Base-by-base conservation (phyloP, 2,329 filamentous ascomycete genomes). In the Tolypocladium nubicola region DNA sequence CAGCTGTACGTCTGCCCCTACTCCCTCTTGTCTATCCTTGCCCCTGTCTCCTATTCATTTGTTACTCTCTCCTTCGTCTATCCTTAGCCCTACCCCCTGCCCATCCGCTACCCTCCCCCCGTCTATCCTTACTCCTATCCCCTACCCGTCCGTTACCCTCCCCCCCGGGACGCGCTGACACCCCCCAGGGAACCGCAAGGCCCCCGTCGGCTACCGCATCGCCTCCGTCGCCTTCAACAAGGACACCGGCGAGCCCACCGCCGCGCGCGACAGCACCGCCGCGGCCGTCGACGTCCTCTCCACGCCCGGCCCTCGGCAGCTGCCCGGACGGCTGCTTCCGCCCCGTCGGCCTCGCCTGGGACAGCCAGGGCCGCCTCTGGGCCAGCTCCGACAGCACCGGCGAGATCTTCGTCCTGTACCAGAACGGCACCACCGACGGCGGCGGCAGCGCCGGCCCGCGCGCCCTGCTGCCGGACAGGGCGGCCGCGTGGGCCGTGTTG, bases 301-400 rank as follows among this genome's bases (percentile, higher is more conserved):
- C 56, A 87, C 86, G 62, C 62, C 71, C 1, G 76, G 86, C 62
- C 62, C 69, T 78, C 6, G 70, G 71, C 13, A 66, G 67, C 4
- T 88, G 85, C 59, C 83, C 82, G 0, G 71, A 72, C 47, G 65
- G 67, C 4, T 88, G 85, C 69, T 84, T 88, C 71, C 76, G 85
- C 2, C 85, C 85, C 33, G 83, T 83, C 1, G 82, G 83, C 1
- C 70, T 88, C 8, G 77, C 76, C 1, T 73, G 76, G 61, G 79
- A 82, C 66, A 61, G 61, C 10, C 63, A 76, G 47, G 81, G 78
- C 9, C 72, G 85, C 8, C 69, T 89, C 10, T 88, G 81, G 70
- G 79, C 87, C 73, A 80, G 75, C 57, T 83, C 79, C 5, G 86
- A 88, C 66, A 67, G 75, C 16, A 85, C 84, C 0, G 86, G 85